Evolutionary conservation across 2,329 filamentous ascomycete species (phyloP).

Genomic region (Eutypa lata): DNA sequence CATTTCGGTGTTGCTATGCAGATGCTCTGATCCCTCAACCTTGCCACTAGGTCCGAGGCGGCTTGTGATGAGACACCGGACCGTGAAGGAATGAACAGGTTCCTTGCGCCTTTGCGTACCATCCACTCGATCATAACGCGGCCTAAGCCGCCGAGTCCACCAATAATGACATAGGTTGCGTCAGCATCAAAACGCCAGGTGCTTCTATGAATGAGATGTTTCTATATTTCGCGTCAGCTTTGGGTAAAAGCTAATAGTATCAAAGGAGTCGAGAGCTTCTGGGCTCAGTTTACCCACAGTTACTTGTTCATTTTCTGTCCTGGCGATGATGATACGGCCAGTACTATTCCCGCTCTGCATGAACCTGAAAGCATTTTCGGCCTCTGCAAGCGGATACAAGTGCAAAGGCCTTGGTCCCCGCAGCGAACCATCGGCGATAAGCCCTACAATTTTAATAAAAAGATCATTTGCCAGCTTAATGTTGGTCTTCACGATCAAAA

Average conservation of each 20-base stretch:
- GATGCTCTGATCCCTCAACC: conserved; percentile 10
- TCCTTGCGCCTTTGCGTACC: neutral
- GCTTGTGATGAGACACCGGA: neutral
- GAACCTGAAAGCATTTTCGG: conserved; percentile 20
- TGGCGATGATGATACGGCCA: conserved; percentile 18
- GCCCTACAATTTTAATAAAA: neutral
- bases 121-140: conserved; percentile 3
- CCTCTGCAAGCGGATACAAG: conserved; percentile 15
- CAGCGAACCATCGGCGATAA: conserved; percentile 13
- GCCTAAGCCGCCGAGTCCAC: conserved; percentile 13
- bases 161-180: conserved; percentile 10
- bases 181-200: conserved; percentile 8
- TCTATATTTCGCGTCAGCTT: too few relatives aligned
- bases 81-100: conserved; percentile 3
- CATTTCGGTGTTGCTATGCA: conserved; percentile 15
- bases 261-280: too few relatives aligned
- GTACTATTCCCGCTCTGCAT: conserved; percentile 20
- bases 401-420: conserved; percentile 18
- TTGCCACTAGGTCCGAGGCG: conserved; percentile 10
- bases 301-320: too few relatives aligned
- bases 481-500: conserved; percentile 11
- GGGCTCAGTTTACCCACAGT: too few relatives aligned
- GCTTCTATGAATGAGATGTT: too few relatives aligned
- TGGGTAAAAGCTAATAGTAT: too few relatives aligned
- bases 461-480: conserved; percentile 9